Evolutionary conservation across 2,329 filamentous ascomycete genomes (phyloP).

Genomic region (Tothia fuscella): DNA sequence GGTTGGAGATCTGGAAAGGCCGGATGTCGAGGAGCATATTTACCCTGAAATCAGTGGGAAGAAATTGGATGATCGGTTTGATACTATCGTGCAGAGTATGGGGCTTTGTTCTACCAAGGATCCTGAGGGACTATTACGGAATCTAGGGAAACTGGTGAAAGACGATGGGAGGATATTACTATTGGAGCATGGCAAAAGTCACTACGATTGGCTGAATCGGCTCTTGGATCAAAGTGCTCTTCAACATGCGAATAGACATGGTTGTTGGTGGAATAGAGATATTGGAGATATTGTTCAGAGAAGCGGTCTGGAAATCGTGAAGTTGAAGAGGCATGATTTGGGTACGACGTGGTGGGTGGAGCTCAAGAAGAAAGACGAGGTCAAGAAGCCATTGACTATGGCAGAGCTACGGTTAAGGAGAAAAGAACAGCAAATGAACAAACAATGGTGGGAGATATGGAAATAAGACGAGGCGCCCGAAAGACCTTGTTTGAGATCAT

Average conservation of each 20-base stretch:
- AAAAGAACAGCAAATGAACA: too few relatives aligned
- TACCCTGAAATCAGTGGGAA: slow-evolving; percentile 16
- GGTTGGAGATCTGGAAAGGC: slow-evolving; percentile 2
- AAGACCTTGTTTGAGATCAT: too few relatives aligned
- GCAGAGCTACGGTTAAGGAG: too few relatives aligned
- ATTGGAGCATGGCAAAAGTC: slow-evolving; percentile 38
- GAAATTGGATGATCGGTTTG: slow-evolving; percentile 20
- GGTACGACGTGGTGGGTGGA: slow-evolving; percentile 40
- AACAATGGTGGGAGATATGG: too few relatives aligned
- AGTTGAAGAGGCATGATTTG: slow-evolving; percentile 31
- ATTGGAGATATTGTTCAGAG: slow-evolving; percentile 36
- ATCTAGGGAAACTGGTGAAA: slow-evolving; percentile 31
- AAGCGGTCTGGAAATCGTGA: slow-evolving; percentile 36
- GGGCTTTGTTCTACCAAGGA: slow-evolving; percentile 37
- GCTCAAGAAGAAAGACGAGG: slow-evolving; percentile 29
- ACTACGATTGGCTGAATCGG: slow-evolving; percentile 36
- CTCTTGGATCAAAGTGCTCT: slow-evolving; percentile 34
- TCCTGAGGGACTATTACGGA: slow-evolving; percentile 32
- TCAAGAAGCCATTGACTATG: too few relatives aligned
- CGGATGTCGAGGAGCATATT: slow-evolving; percentile 21
- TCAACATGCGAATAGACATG: slow-evolving; percentile 36
- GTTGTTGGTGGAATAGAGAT: slow-evolving; percentile 43
- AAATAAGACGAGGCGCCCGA: too few relatives aligned
- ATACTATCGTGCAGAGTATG: slow-evolving; percentile 41
- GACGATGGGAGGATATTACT: slow-evolving; percentile 34